Conservation (phyloP, 148 eudicot species). For the Heliamphora exappendiculata region DNA sequence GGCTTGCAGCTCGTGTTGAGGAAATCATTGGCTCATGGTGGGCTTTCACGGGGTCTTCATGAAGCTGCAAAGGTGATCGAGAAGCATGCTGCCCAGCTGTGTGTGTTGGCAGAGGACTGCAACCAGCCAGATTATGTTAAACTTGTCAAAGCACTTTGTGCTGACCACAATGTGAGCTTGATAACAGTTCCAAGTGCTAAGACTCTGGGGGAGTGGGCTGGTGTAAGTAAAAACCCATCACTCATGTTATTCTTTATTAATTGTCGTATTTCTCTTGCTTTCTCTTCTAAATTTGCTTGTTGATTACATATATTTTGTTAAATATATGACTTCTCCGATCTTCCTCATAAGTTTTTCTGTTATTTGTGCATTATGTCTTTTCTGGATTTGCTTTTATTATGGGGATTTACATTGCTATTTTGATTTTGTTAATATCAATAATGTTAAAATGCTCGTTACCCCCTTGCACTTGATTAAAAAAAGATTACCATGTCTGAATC, state of each 20-base stretch:
- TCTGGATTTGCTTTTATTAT: background rate
- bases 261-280: background rate
- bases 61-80: slow-evolving; percentile 43
- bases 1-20: slow-evolving; percentile 35
- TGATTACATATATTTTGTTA: background rate
- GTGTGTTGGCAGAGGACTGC: slow-evolving; percentile 43
- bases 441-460: no score
- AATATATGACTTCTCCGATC: no score
- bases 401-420: background rate
- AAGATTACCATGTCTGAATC: no score
- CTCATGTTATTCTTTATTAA: background rate
- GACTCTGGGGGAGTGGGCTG: slow-evolving; percentile 44
- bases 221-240: slow-evolving; percentile 21
- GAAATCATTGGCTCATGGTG: slow-evolving; percentile 31
- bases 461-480: no score
- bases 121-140: slow-evolving; percentile 38
- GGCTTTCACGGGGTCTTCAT: slow-evolving; percentile 36
- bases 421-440: no score
- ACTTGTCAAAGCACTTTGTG: slow-evolving; percentile 35
- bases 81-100: slow-evolving; percentile 39
- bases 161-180: slow-evolving; percentile 37
- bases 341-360: no score
- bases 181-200: slow-evolving; percentile 32
- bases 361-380: no score
- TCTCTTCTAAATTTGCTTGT: background rate